phyloP scores from a whole-genome alignment of 257 asterid species.

The Solanum megistacrolobum region DNA sequence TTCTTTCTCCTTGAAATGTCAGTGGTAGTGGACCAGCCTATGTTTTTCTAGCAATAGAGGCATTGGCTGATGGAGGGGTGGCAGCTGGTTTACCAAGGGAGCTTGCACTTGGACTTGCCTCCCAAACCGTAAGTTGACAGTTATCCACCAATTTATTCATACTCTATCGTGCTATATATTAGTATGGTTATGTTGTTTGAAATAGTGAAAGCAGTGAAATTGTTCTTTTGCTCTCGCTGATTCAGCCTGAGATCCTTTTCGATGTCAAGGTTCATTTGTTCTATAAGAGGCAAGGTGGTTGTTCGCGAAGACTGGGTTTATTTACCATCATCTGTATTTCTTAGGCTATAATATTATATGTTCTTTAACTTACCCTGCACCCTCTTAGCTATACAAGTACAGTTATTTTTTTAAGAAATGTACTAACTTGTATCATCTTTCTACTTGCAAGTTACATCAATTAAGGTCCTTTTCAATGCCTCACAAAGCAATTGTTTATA shows the following conservation, averaged over 20 bases:
- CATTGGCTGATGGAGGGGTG: slow-evolving; percentile 98
- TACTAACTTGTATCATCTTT: not conserved
- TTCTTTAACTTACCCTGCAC: not conserved
- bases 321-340: not conserved
- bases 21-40: slow-evolving; percentile 99
- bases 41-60: slow-evolving; percentile 82
- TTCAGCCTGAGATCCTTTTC: not conserved
- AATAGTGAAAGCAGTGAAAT: not conserved
- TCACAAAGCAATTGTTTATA: not conserved
- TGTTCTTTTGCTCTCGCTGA: not conserved
- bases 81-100: slow-evolving; percentile 97
- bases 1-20: slow-evolving; percentile 13
- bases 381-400: not conserved
- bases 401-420: not conserved
- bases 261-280: not conserved
- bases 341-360: not conserved
- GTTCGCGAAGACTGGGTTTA: not conserved
- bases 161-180: not conserved
- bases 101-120: slow-evolving; percentile 78
- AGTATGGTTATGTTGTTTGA: not conserved
- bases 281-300: not conserved
- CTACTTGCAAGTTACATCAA: not conserved
- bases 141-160: not conserved
- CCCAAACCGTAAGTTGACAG: slow-evolving; percentile 69
- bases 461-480: not conserved